These are phyloP conservation scores for Phaffomyces thermotolerans DNA, from an alignment of 805 yeast species.

Conservation along the genomic window DNA sequence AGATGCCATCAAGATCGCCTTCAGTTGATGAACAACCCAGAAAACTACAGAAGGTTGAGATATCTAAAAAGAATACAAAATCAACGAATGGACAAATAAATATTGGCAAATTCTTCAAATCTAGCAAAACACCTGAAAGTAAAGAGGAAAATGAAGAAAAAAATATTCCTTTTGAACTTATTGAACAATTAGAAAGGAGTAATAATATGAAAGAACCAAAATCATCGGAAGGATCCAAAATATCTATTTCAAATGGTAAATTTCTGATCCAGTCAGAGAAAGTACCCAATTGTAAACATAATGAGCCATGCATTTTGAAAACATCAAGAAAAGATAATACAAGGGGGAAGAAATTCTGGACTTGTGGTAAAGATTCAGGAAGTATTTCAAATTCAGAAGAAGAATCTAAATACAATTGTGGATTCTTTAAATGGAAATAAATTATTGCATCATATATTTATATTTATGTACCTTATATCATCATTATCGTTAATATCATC, in stretches of 20 bases:
- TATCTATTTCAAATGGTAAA: conserved; percentile 11
- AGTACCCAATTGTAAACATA: conserved; percentile 42
- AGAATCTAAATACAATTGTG: conserved; percentile 36
- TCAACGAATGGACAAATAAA: conserved; percentile 1
- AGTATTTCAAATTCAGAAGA: conserved; percentile 8
- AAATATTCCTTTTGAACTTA: conserved; percentile 1
- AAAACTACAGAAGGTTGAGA: not conserved
- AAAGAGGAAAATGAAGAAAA: conserved; percentile 1
- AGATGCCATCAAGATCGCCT: not conserved
- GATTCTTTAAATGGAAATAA: conserved; percentile 46
- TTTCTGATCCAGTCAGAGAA: conserved; percentile 15
- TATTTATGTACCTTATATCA: not conserved
- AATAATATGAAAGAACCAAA: not conserved
- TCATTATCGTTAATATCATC: not conserved
- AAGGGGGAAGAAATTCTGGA: conserved; percentile 49
- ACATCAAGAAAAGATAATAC: conserved; percentile 37
- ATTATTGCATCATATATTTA: not conserved
- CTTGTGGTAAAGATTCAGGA: conserved; percentile 36
- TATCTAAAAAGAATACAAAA: conserved; percentile 9
- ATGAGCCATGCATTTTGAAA: conserved; percentile 37
- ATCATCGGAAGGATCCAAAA: not conserved
- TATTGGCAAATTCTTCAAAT: conserved; percentile 13
- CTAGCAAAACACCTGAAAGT: not conserved
- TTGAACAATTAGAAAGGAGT: conserved; percentile 1
- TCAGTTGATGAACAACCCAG: not conserved